These are phyloP conservation scores for Saccharomycopsis sp. DNA, from an alignment of 805 yeast species.

Conservation along the genomic window DNA sequence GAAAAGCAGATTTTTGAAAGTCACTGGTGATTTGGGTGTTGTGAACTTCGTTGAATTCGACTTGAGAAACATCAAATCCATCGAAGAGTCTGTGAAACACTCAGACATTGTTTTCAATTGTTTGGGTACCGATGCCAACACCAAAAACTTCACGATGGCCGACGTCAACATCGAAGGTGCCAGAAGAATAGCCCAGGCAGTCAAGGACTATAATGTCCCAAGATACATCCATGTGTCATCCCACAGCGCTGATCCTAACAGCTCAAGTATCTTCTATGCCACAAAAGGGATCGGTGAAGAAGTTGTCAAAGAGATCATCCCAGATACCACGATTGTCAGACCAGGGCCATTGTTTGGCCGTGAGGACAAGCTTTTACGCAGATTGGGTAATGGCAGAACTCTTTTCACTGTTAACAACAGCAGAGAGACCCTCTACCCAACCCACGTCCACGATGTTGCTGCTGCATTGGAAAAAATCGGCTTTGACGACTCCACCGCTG, in stretches of 20 bases:
- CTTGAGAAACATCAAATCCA: constrained; percentile 65
- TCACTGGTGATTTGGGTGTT: constrained; percentile 82
- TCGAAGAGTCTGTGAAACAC: constrained; percentile 70
- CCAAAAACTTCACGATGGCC: constrained; percentile 76
- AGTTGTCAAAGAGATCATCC: constrained; percentile 57
- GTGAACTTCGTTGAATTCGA: constrained; percentile 80
- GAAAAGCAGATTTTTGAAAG: constrained; percentile 71
- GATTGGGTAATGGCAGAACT: constrained; percentile 46
- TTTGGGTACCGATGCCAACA: constrained; percentile 67
- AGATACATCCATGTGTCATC: constrained; percentile 74
- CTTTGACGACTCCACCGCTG: constrained; percentile 73
- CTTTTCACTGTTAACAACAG: constrained; percentile 63
- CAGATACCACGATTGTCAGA: constrained; percentile 78
- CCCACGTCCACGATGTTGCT: constrained; percentile 74
- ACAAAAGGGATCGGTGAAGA: constrained; percentile 77
- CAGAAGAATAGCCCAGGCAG: constrained; percentile 68
- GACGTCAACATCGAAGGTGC: constrained; percentile 79
- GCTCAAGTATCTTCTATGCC: constrained; percentile 65
- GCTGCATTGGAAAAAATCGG: constrained; percentile 72
- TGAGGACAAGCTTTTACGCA: constrained; percentile 63
- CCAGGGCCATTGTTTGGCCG: constrained; percentile 77
- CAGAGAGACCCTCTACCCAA: constrained; percentile 59
- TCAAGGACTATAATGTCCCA: constrained; percentile 62
- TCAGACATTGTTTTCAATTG: constrained; percentile 79
- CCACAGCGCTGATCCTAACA: constrained; percentile 63